phyloP scores from a whole-genome alignment of 2,329 filamentous ascomycete genomes.

The Alternaria angustiovoidea region DNA sequence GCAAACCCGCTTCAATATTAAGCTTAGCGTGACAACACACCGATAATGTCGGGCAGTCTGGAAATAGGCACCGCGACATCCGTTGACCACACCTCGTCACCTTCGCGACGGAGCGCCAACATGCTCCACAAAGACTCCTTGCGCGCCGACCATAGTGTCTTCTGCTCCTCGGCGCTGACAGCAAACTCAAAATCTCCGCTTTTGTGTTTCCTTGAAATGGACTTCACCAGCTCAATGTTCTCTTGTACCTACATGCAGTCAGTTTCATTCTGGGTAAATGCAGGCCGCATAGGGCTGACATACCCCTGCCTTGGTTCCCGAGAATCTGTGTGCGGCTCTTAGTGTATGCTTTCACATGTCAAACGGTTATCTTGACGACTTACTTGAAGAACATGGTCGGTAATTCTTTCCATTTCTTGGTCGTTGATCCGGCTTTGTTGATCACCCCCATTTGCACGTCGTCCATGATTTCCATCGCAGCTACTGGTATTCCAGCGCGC shows the following conservation, averaged over 20 bases:
- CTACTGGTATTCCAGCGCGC: slow-evolving; percentile 75
- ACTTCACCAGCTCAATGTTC: slow-evolving; percentile 73
- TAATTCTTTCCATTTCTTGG: slow-evolving; percentile 75
- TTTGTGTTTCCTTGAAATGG: slow-evolving; percentile 70
- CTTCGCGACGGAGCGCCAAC: slow-evolving; percentile 63
- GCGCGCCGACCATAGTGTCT: slow-evolving; percentile 66
- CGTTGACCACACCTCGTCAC: slow-evolving; percentile 67
- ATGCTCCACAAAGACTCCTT: slow-evolving; percentile 70
- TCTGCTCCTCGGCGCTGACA: slow-evolving; percentile 61
- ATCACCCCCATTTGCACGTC: slow-evolving; percentile 87
- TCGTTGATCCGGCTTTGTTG: slow-evolving; percentile 75
- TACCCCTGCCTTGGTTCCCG: slow-evolving; percentile 75
- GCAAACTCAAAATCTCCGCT: slow-evolving; percentile 65
- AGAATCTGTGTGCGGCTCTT: slow-evolving; percentile 59
- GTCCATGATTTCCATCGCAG: slow-evolving; percentile 86
- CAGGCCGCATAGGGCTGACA: slow-evolving; percentile 21
- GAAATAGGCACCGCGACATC: slow-evolving; percentile 70
- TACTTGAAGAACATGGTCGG: slow-evolving; percentile 85
- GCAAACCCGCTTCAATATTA: not conserved
- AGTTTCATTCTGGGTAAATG: slow-evolving; percentile 37
- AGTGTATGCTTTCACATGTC: slow-evolving; percentile 24
- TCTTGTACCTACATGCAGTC: slow-evolving; percentile 67
- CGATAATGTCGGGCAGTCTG: slow-evolving; percentile 68
- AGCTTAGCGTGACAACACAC: slow-evolving; percentile 41
- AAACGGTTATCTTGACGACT: slow-evolving; percentile 25